Evolutionary conservation across 495 filamentous ascomycete species (phyloP).

Genomic region (Amorphotheca resinae): DNA sequence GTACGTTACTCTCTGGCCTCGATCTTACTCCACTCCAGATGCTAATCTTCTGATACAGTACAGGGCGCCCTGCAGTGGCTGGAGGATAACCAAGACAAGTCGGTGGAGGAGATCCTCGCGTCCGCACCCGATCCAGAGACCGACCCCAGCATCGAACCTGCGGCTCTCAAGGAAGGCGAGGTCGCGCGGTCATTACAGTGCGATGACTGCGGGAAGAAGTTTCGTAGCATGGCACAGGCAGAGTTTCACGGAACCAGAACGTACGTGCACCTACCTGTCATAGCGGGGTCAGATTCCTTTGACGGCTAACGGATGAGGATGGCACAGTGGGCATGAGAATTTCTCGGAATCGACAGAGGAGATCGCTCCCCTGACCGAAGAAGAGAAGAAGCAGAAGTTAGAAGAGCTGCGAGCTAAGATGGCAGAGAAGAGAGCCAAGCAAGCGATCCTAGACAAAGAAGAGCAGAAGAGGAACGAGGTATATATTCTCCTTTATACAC

Average conservation of each 20-base stretch:
- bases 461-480: conserved; percentile 88
- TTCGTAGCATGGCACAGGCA: conserved; percentile 65
- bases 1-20: conserved; percentile 36
- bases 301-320: conserved; percentile 8
- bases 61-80: conserved; percentile 90
- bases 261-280: conserved; percentile 26
- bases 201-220: conserved; percentile 88
- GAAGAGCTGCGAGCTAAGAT: conserved; percentile 60
- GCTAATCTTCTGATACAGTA: conserved; percentile 39
- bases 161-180: conserved; percentile 48
- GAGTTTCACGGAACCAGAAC: conserved; percentile 86
- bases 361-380: conserved; percentile 78
- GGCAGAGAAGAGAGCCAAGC: conserved; percentile 57
- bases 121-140: conserved; percentile 25
- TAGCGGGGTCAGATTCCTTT: neutral
- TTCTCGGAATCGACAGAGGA: conserved; percentile 91
- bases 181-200: conserved; percentile 49
- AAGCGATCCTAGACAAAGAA: conserved; percentile 62
- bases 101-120: conserved; percentile 55
- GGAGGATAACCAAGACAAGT: conserved; percentile 74
- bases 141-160: conserved; percentile 36
- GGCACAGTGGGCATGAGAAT: conserved; percentile 62
- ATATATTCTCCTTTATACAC: conserved; percentile 1
- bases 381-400: conserved; percentile 73
- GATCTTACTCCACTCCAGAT: neutral